phyloP scores from a whole-genome alignment of 108 stramenopile genomes.

The Schizochytrium sp. region DNA sequence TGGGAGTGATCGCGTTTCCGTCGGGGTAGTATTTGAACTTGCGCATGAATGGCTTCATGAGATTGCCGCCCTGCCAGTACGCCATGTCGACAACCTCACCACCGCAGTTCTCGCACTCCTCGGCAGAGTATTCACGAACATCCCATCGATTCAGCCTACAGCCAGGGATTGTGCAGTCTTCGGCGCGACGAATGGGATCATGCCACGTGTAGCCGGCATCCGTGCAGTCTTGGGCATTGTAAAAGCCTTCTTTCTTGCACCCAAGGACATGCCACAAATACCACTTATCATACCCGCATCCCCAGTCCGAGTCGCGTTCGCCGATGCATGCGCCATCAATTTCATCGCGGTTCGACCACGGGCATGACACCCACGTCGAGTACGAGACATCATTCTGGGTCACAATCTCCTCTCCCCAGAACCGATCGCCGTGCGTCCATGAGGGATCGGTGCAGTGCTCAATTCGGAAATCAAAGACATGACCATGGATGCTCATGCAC shows the following conservation, averaged over 20 bases:
- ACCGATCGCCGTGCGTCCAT: neutral
- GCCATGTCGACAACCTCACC: neutral
- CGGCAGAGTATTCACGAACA: neutral
- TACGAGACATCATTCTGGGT: neutral
- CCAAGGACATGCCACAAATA: neutral
- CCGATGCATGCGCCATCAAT: neutral
- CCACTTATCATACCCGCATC: neutral
- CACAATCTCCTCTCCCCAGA: neutral
- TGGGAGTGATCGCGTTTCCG: neutral
- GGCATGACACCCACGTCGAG: neutral
- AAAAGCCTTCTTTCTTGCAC: neutral
- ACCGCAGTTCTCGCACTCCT: neutral
- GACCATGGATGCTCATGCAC: neutral
- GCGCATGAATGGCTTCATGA: neutral
- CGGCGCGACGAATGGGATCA: neutral
- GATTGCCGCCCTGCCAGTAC: neutral
- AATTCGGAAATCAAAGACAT: neutral
- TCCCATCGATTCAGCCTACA: neutral
- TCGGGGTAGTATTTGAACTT: neutral
- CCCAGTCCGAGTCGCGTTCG: neutral
- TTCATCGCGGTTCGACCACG: neutral
- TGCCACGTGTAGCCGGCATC: neutral
- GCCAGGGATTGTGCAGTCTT: neutral
- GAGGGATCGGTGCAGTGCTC: neutral
- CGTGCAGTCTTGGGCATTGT: neutral